Evolutionary conservation across 306 rosid genomes (phyloP).

Genomic region (Vigna hirtella): DNA sequence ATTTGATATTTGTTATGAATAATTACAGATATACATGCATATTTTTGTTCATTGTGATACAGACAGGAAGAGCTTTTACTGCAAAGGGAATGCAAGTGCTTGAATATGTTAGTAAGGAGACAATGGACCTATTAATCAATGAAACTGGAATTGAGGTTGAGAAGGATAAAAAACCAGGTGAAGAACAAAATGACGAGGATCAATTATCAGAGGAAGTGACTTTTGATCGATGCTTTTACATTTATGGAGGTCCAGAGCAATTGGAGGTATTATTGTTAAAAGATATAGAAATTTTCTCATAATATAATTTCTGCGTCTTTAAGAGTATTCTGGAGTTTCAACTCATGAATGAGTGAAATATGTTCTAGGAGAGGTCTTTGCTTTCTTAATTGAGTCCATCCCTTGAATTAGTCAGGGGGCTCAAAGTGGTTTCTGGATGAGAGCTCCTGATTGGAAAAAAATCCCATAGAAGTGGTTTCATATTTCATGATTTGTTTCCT

Average conservation of each 20-base stretch:
- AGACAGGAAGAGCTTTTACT: constrained; percentile 94
- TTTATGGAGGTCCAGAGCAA: constrained; percentile 99
- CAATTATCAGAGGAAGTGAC: constrained; percentile 85
- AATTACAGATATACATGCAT: constrained; percentile 35
- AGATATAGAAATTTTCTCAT: not conserved
- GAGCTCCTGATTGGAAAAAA: no score
- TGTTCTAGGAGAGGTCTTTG: no score
- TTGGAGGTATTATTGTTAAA: constrained; percentile 71
- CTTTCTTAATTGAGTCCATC: no score
- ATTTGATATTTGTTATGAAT: constrained; percentile 32
- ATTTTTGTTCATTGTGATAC: constrained; percentile 46
- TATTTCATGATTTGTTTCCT: no score
- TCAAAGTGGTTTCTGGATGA: no score
- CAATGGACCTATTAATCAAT: constrained; percentile 83
- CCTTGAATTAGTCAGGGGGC: no score
- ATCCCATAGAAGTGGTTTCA: no score
- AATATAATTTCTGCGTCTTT: constrained; percentile 10
- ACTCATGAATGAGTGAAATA: no score
- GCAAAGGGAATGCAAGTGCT: constrained; percentile 98
- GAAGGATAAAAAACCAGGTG: constrained; percentile 57
- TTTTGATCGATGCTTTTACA: constrained; percentile 97
- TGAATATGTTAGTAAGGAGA: constrained; percentile 95
- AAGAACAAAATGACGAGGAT: constrained; percentile 61
- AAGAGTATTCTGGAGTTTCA: not conserved
- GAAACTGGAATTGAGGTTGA: constrained; percentile 96